Conservation (phyloP, 2,329 filamentous ascomycete species). For the Exophiala sideris region DNA sequence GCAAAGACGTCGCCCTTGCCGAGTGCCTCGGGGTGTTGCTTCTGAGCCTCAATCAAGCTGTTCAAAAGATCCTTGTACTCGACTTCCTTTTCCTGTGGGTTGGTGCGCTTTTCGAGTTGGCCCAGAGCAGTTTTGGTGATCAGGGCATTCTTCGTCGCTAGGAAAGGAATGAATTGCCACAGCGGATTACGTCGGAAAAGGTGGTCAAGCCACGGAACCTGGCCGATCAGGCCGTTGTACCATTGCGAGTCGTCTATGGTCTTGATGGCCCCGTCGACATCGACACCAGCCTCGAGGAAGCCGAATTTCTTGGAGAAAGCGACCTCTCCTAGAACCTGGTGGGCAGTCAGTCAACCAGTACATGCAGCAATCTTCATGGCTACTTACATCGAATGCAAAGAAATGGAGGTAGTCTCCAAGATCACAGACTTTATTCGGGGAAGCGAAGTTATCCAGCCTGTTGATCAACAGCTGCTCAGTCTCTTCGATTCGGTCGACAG, state of each 20-base stretch:
- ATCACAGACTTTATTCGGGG: slow-evolving; percentile 38
- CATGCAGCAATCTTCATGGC: not conserved
- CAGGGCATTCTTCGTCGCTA: slow-evolving; percentile 46
- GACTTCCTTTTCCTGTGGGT: slow-evolving; percentile 35
- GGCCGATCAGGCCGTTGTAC: slow-evolving; percentile 32
- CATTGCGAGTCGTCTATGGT: slow-evolving; percentile 47
- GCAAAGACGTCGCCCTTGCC: slow-evolving; percentile 55
- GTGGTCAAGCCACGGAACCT: slow-evolving; percentile 45
- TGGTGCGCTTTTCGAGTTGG: slow-evolving; percentile 46
- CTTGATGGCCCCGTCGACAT: slow-evolving; percentile 52
- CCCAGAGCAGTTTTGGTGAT: slow-evolving; percentile 47
- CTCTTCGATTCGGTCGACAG: slow-evolving; percentile 30
- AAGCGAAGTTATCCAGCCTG: slow-evolving; percentile 44
- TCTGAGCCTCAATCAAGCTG: slow-evolving; percentile 51
- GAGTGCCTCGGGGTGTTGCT: slow-evolving; percentile 50
- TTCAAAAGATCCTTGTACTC: slow-evolving; percentile 52
- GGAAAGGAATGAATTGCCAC: slow-evolving; percentile 43
- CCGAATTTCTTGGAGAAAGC: slow-evolving; percentile 47
- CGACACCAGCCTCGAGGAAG: slow-evolving; percentile 49
- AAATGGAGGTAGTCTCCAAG: slow-evolving; percentile 43
- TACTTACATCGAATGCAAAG: slow-evolving; percentile 37
- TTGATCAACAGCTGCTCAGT: slow-evolving; percentile 44
- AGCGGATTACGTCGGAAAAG: slow-evolving; percentile 52
- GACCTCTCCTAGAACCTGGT: slow-evolving; percentile 37
- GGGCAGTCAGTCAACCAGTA: not conserved